Base-by-base conservation (phyloP, 2,329 filamentous ascomycete species). In the Fusarium clavum region DNA sequence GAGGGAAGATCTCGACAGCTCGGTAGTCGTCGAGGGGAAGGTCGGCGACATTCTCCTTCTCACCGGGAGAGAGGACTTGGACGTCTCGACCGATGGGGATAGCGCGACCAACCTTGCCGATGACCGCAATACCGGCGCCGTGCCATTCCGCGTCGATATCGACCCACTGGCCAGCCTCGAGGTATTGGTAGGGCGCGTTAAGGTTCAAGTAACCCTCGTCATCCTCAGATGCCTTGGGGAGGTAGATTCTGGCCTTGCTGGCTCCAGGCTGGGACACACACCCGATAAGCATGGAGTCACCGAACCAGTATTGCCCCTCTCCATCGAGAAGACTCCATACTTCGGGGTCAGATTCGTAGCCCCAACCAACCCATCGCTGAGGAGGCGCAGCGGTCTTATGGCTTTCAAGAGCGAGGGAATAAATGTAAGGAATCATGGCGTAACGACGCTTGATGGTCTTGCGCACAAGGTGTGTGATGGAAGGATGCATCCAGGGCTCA, bases 401-500 rank as follows among this genome's bases (percentile, higher is more conserved):
- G 24, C 88, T 89, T 54, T 87, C 83, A 0, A 93, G 82, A 45
- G 86, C 85, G 3, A 89, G 83, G 0, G 88, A 89, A 78, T 93
- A 93, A 10, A 91, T 84, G 76, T 92, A 93, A 0, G 91, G 91
- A 11, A 93, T 86, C 57, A 93, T 82, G 67, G 90, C 90, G 74
- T 94, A 93, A 32, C 91, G 85, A 9, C 91, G 85, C 78, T 90
- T 89, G 77, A 94, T 92, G 2, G 89, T 85, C 55, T 85, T 84
- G 18, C 91, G 86, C 16, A 93, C 82, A 2, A 90, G 78, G 0
- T 86, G 86, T 0, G 89, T 89, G 29, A 89, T 88, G 38, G 90
- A 86, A 0, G 90, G 89, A 73, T 93, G 91, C 90, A 93, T 92
- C 90, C 90, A 93, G 0, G 91, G 91, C 79, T 93, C 91, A 61